These are phyloP conservation scores for Lasiodiplodia sp. DNA, from an alignment of 2,329 filamentous ascomycete genomes.

Conservation along the genomic window DNA sequence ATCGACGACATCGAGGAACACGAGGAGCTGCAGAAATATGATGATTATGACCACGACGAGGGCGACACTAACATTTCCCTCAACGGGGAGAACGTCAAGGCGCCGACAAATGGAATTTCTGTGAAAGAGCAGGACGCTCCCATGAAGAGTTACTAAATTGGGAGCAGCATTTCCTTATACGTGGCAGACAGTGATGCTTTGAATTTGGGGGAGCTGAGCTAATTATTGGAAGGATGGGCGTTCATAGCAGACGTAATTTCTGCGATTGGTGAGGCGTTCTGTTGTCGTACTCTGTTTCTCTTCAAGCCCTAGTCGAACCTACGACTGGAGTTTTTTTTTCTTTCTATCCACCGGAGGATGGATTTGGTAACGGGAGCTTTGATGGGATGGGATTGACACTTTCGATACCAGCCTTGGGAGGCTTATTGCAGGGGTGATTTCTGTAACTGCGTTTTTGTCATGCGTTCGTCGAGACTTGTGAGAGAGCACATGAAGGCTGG, in stretches of 20 bases:
- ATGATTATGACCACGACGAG: constrained; percentile 25
- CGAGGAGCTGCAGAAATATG: constrained; percentile 11
- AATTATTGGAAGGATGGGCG: constrained; percentile 24
- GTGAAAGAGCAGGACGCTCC: constrained; percentile 3
- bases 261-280: constrained; percentile 18
- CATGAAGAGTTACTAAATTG: constrained; percentile 17
- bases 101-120: neutral
- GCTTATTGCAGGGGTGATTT: neutral
- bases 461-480: constrained; percentile 9
- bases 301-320: neutral
- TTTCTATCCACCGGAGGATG: neutral
- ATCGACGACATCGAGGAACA: constrained; percentile 25
- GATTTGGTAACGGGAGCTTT: constrained; percentile 1
- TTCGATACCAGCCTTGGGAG: constrained; percentile 14
- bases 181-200: neutral
- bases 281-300: neutral
- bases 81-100: constrained; percentile 12
- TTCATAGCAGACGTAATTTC: constrained; percentile 14
- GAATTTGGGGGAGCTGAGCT: neutral
- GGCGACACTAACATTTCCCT: neutral
- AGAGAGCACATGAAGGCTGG: constrained; percentile 16
- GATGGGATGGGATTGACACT: constrained; percentile 24
- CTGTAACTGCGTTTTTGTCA: constrained; percentile 3
- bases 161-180: constrained; percentile 2
- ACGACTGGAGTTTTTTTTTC: neutral